Conservation (phyloP, 345 rosid species). For the Hevea brasiliensis region DNA sequence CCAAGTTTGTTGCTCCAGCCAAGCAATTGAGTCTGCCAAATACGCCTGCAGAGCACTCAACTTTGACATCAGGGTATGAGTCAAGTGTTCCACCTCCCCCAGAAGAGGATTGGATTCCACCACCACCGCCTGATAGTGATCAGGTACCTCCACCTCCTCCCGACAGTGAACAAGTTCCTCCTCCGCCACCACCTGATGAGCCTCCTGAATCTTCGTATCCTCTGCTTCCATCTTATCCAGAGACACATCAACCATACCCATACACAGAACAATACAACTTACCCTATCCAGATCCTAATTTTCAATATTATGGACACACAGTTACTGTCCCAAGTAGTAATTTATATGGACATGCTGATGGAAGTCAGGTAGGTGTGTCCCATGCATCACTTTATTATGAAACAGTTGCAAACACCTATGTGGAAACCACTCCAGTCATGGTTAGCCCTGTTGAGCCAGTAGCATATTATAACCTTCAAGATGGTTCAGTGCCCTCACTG, state of each 20-base stretch:
- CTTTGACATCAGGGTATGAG: slow-evolving; percentile 27
- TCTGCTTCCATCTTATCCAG: slow-evolving; percentile 44
- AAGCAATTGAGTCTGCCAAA: slow-evolving; percentile 35
- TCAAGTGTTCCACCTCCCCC: slow-evolving; percentile 60
- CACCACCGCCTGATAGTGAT: slow-evolving; percentile 83
- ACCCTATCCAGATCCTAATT: slow-evolving; percentile 50
- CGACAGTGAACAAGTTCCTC: slow-evolving; percentile 48
- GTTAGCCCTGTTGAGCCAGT: slow-evolving; percentile 47
- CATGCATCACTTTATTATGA: slow-evolving; percentile 60
- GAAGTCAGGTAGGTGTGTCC: slow-evolving; percentile 56
- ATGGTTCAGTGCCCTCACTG: slow-evolving; percentile 45
- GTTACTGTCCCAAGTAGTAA: slow-evolving; percentile 41
- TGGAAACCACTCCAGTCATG: slow-evolving; percentile 49
- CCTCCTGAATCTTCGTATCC: slow-evolving; percentile 57
- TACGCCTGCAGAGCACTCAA: slow-evolving; percentile 34
- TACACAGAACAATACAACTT: slow-evolving; percentile 53
- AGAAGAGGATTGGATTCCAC: slow-evolving; percentile 90
- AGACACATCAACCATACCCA: slow-evolving; percentile 45
- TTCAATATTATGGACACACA: slow-evolving; percentile 53
- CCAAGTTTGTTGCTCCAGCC: slow-evolving; percentile 27
- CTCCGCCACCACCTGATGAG: slow-evolving; percentile 60
- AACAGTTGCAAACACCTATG: slow-evolving; percentile 49
- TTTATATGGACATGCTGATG: slow-evolving; percentile 67
- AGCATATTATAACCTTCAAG: slow-evolving; percentile 58
- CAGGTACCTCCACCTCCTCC: slow-evolving; percentile 88